Evolutionary conservation across 2,329 filamentous ascomycete genomes (phyloP), one percentile per base, ranked within the genome.

Genomic region (Botrytis cinerea): DNA sequence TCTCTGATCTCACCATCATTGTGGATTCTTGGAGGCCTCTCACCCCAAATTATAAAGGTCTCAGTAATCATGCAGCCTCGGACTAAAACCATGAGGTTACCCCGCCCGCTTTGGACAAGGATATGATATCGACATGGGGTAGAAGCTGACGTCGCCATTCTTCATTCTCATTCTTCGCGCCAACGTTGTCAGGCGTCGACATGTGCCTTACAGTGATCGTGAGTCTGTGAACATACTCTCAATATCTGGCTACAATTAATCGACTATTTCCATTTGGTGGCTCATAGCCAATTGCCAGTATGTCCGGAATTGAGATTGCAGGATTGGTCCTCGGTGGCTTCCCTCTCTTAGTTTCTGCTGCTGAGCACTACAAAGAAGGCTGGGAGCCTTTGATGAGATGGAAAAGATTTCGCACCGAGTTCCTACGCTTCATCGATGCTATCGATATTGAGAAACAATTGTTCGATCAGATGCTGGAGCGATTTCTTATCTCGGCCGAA

Each of bases 321-420:
- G 76, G 76, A 4, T 59, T 79, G 4, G 71, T 79, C 8, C 75
- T 79, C 14, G 78, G 74, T 16, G 77, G 62, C 0, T 75, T 79
- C 22, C 78, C 76, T 7, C 72, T 79, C 2, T 48, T 79, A 6
- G 76, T 78, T 22, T 75, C 74, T 22, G 73, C 75, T 9, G 77
- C 75, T 2, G 75, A 78, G 62, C 74, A 77, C 59, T 79, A 79
- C 60, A 74, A 73, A 46, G 63, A 79, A 74, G 77, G 78, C 18
- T 78, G 76, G 62, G 78, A 79, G 67, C 73, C 74, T 28, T 54
- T 79, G 28, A 22, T 71, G 32, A 79, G 75, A 70, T 79, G 78
- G 78, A 75, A 77, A n/a, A 70, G 74, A 45, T 79, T 79, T 64
- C 74, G 74, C 22, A 74, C 70, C 14, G 74, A 76, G 3, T 78